Evolutionary conservation across 108 stramenopile species (phyloP).

Genomic region (Skeletonema potamos): DNA sequence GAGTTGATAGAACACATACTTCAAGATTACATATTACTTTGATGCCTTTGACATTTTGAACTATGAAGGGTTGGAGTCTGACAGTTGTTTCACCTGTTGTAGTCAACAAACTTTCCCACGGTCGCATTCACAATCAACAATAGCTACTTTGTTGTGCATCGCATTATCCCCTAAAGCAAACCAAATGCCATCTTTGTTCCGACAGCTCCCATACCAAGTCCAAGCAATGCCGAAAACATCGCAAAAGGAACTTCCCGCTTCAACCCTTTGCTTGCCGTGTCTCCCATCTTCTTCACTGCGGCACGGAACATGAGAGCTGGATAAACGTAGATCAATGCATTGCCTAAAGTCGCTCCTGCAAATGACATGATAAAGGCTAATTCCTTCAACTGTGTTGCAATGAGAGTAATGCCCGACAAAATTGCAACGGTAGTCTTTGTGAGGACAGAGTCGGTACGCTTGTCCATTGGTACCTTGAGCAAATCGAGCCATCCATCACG

Average conservation of each 20-base stretch:
- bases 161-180: conserved; percentile 23
- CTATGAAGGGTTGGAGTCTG: too few species aligned
- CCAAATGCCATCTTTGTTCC: conserved; percentile 58
- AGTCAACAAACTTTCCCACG: too few species aligned
- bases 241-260: conserved; percentile 53
- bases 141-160: too few species aligned
- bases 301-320: conserved; percentile 85
- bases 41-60: too few species aligned
- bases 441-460: conserved; percentile 39
- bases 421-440: conserved; percentile 54
- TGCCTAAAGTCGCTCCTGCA: conserved; percentile 88
- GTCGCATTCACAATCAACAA: too few species aligned
- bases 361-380: conserved; percentile 80
- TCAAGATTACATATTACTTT: too few species aligned
- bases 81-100: too few species aligned
- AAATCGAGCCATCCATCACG: conserved; percentile 76
- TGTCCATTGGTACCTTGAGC: conserved; percentile 44
- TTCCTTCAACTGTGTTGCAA: conserved; percentile 68
- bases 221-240: conserved; percentile 51
- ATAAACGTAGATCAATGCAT: conserved; percentile 88
- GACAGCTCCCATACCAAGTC: conserved; percentile 51
- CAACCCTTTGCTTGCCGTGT: conserved; percentile 47
- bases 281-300: conserved; percentile 60
- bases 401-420: conserved; percentile 53
- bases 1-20: too few species aligned